Evolutionary conservation across 2,329 filamentous ascomycete species (phyloP).

Genomic region (Myriosclerotinia scirpicola): DNA sequence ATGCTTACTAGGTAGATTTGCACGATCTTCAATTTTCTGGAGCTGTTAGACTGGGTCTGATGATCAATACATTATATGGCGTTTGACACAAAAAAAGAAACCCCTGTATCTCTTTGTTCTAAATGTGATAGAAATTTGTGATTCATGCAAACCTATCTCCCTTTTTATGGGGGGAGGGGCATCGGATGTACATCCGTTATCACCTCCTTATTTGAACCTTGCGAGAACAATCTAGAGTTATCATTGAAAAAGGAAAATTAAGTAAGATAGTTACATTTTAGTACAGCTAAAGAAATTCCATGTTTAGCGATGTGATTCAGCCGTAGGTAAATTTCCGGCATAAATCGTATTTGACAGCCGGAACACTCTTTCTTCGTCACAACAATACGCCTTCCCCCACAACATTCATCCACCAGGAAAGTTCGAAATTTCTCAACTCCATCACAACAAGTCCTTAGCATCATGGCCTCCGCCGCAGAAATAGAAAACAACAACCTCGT

Average conservation of each 20-base stretch:
- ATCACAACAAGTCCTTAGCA: background rate
- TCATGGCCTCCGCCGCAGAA: background rate
- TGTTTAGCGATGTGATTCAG: background rate
- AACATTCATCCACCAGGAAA: background rate
- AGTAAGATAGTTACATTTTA: too few species aligned
- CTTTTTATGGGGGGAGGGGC: background rate
- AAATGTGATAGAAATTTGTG: conserved; percentile 14
- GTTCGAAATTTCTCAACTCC: background rate
- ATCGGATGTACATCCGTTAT: background rate
- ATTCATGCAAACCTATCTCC: background rate
- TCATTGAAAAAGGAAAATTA: background rate
- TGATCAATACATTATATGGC: background rate
- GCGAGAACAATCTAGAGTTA: background rate
- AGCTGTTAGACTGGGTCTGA: background rate
- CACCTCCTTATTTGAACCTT: background rate
- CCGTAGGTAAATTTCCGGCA: background rate
- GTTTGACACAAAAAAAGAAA: background rate
- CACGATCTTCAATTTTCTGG: background rate
- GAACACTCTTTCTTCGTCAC: background rate
- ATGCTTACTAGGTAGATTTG: conserved; percentile 38
- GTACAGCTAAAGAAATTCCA: background rate
- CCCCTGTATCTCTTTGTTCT: background rate
- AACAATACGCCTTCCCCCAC: background rate
- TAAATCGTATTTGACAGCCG: background rate
- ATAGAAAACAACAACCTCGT: conserved; percentile 9